Evolutionary conservation across 495 filamentous ascomycete species (phyloP), one percentile per base, ranked within the genome.

Genomic region (Glutinoglossum americanum): DNA sequence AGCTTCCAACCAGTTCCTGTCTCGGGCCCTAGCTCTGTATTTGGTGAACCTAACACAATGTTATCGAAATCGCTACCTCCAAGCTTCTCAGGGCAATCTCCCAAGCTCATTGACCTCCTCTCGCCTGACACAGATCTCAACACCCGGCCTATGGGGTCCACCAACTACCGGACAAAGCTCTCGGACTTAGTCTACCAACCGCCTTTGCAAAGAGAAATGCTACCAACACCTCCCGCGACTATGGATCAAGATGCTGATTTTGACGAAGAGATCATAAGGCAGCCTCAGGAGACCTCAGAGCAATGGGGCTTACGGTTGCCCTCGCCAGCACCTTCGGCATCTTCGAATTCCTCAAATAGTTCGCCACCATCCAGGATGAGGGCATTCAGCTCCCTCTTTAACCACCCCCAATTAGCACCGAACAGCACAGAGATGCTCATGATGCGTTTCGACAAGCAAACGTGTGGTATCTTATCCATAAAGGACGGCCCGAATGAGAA

Each of bases 391-490:
- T 21, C 32, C 25, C 13, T 41, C 17, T 56, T 19, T 27, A 2
- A 10, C 15, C 30, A 41, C 9, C 28, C 28, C 1, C 25, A n/a
- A 13, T 30, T 56, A 11, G 8, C 49, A 1, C 0, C 5, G 25
- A 73, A 70, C 30, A 80, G 74, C 51, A 73, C 76, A 15, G 84
- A 87, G 59, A 79, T 81, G 75, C 67, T 88, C 19, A 75, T 82
- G 9, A 59, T 80, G 28, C 75, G 82, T 30, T 89, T 84, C 63
- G 80, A 87, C 63, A 72, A 74, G 48, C 68, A 82, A 27, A 89
- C 85, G 0, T 88, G 84, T 62, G 82, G 83, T 8, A 86, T 89
- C 55, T 71, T 89, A 32, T 88, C 84, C 7, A 72, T 89, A 55
- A 80, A 79, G 60, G 84, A 88, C 67, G 85, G 84, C 0, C 73